A percentile compares a stretch with the other conserved stretches of the same genome.
phyloP scores from a whole-genome alignment of 106 monocot genomes.

The Chionographis japonica region DNA sequence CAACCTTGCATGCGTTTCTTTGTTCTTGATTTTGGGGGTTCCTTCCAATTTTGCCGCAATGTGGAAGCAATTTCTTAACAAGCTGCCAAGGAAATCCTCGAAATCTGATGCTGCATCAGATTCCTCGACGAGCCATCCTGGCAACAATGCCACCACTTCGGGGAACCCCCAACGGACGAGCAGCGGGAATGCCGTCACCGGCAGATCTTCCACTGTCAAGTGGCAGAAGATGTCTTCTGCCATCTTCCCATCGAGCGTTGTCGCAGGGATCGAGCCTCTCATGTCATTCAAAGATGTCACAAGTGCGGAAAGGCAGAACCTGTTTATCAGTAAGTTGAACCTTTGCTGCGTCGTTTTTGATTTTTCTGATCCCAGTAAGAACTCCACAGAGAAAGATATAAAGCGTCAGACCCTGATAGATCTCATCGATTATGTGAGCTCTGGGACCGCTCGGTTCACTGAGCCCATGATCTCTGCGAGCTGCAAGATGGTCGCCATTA shows the following conservation, averaged over 20 bases:
- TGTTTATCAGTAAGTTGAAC: constrained; percentile 75
- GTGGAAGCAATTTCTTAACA: constrained; percentile 85
- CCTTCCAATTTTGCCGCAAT: constrained; percentile 24
- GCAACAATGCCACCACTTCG: constrained; percentile 10
- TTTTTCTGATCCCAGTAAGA: constrained; percentile 59
- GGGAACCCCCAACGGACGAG: constrained; percentile 18
- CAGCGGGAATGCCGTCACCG: constrained; percentile 27
- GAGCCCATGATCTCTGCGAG: constrained; percentile 63
- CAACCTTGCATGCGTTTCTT: too few species aligned
- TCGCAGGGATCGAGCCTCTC: constrained; percentile 73
- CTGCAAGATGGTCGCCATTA: constrained; percentile 70
- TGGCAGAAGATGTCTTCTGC: constrained; percentile 55
- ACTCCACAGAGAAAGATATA: constrained; percentile 68
- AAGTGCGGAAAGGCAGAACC: constrained; percentile 48
- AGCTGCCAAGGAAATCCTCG: constrained; percentile 54
- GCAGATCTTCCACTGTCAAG: constrained; percentile 34
- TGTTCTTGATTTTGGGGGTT: constrained; percentile 3
- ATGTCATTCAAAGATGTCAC: constrained; percentile 72
- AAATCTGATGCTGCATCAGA: constrained; percentile 30
- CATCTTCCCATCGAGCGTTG: constrained; percentile 68
- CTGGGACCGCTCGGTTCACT: constrained; percentile 42
- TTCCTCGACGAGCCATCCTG: constrained; percentile 14
- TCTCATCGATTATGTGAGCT: constrained; percentile 50
- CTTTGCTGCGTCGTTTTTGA: constrained; percentile 72
- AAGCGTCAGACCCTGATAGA: constrained; percentile 66